Conservation (phyloP, 768 basidiomycete species). For the Tubosaeta sp. region DNA sequence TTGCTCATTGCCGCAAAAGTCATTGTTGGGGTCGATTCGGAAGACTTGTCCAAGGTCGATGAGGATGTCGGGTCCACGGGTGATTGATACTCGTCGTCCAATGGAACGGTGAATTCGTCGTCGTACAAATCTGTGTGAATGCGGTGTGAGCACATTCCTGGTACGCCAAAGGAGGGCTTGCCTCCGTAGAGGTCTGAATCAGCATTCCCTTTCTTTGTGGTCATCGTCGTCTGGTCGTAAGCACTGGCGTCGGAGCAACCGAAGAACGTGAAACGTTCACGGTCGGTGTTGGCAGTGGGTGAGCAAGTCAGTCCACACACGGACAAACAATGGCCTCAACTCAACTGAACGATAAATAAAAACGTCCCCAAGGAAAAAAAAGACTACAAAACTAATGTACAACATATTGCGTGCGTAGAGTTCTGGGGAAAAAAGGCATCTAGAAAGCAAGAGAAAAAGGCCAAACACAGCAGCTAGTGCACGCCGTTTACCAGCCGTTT, state of each 20-base stretch:
- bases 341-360: constrained; percentile 20
- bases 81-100: constrained; percentile 30
- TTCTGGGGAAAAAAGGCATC: constrained; percentile 5
- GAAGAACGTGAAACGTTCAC: neutral
- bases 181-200: constrained; percentile 48
- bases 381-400: constrained; percentile 24
- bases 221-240: constrained; percentile 14
- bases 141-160: constrained; percentile 2
- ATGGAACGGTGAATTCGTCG: constrained; percentile 35
- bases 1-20: constrained; percentile 10
- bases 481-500: constrained; percentile 43
- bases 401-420: constrained; percentile 18
- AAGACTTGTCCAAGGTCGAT: constrained; percentile 13
- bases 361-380: constrained; percentile 8
- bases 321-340: constrained; percentile 22
- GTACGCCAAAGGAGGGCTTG: constrained; percentile 19
- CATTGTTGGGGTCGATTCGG: constrained; percentile 17
- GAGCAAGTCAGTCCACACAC: constrained; percentile 12
- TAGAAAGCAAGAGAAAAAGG: neutral
- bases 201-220: constrained; percentile 26
- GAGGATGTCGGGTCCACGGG: constrained; percentile 17
- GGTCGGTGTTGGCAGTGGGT: neutral
- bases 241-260: neutral
- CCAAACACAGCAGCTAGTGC: constrained; percentile 30
- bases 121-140: constrained; percentile 48